phyloP scores from a whole-genome alignment of 164 flowering plant genomes.

The Piper longum region DNA sequence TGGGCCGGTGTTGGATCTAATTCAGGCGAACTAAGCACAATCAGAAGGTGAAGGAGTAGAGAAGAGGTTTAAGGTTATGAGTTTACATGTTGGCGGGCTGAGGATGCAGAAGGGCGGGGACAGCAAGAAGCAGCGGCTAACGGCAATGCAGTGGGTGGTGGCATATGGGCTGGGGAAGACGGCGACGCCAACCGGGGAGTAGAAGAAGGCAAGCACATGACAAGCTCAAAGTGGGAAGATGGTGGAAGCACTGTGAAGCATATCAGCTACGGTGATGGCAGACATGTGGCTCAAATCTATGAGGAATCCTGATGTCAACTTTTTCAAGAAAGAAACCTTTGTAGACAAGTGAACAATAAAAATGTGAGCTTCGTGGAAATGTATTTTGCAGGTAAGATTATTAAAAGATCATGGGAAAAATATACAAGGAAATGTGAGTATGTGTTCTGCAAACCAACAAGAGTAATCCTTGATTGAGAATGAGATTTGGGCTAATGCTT shows the following conservation, averaged over 20 bases:
- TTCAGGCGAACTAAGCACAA: constrained; percentile 33
- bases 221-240: constrained; percentile 34
- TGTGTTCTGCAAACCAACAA: neutral
- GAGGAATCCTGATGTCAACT: constrained; percentile 80
- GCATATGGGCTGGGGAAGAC: constrained; percentile 65
- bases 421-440: neutral
- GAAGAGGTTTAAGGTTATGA: constrained; percentile 43
- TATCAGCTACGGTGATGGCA: constrained; percentile 74
- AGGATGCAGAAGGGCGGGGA: constrained; percentile 35
- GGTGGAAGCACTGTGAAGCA: constrained; percentile 69
- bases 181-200: constrained; percentile 12
- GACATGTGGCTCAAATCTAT: constrained; percentile 92
- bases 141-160: constrained; percentile 87
- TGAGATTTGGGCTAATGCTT: neutral
- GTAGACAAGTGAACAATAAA: neutral
- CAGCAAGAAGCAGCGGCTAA: constrained; percentile 61
- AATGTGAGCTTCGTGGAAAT: neutral
- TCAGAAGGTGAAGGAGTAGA: constrained; percentile 21
- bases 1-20: constrained; percentile 51
- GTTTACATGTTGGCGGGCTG: constrained; percentile 67
- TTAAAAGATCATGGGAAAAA: neutral
- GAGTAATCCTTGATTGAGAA: neutral
- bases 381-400: neutral
- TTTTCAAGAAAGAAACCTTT: constrained; percentile 16
- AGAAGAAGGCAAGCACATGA: constrained; percentile 26